Percentiles rank a stretch among this genome's conserved stretches.
These are phyloP conservation scores for Epichloe gansuensis DNA, from an alignment of 2,329 filamentous ascomycete genomes.

Conservation along the genomic window DNA sequence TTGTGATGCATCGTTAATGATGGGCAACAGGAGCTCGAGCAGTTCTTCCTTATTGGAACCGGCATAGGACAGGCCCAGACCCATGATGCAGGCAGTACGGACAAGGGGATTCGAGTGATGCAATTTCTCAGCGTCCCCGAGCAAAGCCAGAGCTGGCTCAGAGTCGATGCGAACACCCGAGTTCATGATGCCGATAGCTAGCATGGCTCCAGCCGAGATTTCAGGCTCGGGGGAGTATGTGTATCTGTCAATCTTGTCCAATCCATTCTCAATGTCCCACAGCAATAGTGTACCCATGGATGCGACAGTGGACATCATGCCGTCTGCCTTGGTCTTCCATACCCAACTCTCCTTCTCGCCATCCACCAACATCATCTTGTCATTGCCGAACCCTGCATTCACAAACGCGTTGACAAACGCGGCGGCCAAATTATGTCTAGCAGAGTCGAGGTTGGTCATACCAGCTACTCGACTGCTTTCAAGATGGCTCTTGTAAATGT, in stretches of 20 bases:
- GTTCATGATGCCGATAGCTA: conserved; percentile 93
- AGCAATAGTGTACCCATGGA: conserved; percentile 83
- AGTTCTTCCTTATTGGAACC: conserved; percentile 86
- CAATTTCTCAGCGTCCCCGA: conserved; percentile 69
- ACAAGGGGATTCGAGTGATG: conserved; percentile 66
- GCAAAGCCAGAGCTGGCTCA: conserved; percentile 77
- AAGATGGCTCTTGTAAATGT: conserved; percentile 98
- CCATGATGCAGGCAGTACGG: conserved; percentile 83
- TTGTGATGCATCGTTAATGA: conserved; percentile 69
- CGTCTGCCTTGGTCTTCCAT: conserved; percentile 98
- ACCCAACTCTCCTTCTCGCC: conserved; percentile 89
- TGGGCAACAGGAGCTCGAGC: conserved; percentile 72
- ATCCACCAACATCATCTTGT: conserved; percentile 94
- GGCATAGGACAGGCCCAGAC: conserved; percentile 84
- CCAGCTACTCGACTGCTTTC: conserved; percentile 89
- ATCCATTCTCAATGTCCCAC: conserved; percentile 84
- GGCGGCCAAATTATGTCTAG: conserved; percentile 87
- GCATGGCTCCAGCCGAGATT: conserved; percentile 81
- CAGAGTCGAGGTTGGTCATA: conserved; percentile 89
- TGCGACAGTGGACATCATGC: conserved; percentile 92
- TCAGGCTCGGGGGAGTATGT: conserved; percentile 70
- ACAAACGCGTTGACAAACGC: conserved; percentile 96
- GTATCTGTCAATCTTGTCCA: conserved; percentile 91
- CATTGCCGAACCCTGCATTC: conserved; percentile 87
- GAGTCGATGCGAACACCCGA: conserved; percentile 81